Conservation (phyloP, 2,329 filamentous ascomycete species). For the Uncinocarpus reesii region DNA sequence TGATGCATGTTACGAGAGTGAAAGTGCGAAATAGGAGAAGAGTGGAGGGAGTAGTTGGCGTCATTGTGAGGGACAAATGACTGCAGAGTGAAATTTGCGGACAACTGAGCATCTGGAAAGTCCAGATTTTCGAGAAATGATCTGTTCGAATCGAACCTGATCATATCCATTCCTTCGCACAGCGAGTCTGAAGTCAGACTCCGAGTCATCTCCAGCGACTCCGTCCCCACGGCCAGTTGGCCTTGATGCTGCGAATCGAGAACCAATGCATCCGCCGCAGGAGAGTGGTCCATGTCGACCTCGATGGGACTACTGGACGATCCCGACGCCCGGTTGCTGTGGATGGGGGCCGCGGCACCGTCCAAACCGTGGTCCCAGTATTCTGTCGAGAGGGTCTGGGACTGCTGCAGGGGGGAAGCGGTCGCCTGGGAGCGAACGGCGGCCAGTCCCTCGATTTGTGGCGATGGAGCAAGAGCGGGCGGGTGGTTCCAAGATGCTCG, state of each 20-base stretch:
- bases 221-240: slow-evolving; percentile 6
- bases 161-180: slow-evolving; percentile 36
- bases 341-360: slow-evolving; percentile 10
- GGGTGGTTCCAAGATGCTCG: slow-evolving; percentile 3
- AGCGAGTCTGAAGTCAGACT: slow-evolving; percentile 38
- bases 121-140: slow-evolving; percentile 23
- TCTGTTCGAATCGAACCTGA: slow-evolving; percentile 35
- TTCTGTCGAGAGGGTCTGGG: slow-evolving; percentile 6
- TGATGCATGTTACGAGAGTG: slow-evolving; percentile 23
- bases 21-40: slow-evolving; percentile 21
- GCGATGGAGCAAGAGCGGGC: not conserved
- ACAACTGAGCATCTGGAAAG: slow-evolving; percentile 20
- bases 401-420: slow-evolving; percentile 5
- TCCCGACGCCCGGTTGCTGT: slow-evolving; percentile 5
- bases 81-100: slow-evolving; percentile 22
- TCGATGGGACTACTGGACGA: slow-evolving; percentile 3
- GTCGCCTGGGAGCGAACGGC: not conserved
- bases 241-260: slow-evolving; percentile 8
- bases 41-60: slow-evolving; percentile 22
- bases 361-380: slow-evolving; percentile 20
- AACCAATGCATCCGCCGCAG: slow-evolving; percentile 9
- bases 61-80: slow-evolving; percentile 24
- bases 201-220: slow-evolving; percentile 35
- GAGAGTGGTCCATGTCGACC: not conserved
- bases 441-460: slow-evolving; percentile 4